These are phyloP conservation scores for Penicillium sp. DNA, from an alignment of 2,329 filamentous ascomycete genomes.

Conservation along the genomic window DNA sequence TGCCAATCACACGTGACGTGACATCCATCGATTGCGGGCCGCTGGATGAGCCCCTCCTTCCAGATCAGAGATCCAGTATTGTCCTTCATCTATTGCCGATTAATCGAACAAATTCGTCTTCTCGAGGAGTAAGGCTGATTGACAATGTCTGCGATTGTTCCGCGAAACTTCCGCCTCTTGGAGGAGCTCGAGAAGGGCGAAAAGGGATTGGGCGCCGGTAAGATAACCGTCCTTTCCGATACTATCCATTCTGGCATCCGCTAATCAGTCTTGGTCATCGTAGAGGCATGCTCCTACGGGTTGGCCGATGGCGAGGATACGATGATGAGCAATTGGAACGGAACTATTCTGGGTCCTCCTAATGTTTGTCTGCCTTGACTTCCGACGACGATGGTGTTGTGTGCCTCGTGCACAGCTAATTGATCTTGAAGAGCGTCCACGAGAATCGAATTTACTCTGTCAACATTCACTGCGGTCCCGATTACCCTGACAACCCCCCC, in stretches of 20 bases:
- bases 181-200: conserved; percentile 99
- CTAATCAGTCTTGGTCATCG: conserved; percentile 20
- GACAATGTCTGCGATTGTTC: conserved; percentile 66
- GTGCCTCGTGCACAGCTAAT: conserved; percentile 9
- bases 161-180: conserved; percentile 90
- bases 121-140: neutral
- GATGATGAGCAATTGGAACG: conserved; percentile 98
- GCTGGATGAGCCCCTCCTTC: conserved; percentile 17
- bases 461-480: conserved; percentile 86
- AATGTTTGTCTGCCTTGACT: conserved; percentile 59
- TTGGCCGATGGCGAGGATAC: conserved; percentile 90
- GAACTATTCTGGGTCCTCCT: conserved; percentile 91
- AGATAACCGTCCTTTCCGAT: conserved; percentile 6
- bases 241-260: conserved; percentile 4
- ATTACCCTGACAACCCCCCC: conserved; percentile 85
- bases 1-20: conserved; percentile 19
- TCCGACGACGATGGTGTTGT: neutral
- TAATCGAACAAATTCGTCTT: neutral
- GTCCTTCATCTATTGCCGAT: conserved; percentile 3
- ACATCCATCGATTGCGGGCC: conserved; percentile 2
- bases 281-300: conserved; percentile 95
- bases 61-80: neutral
- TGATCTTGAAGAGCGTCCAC: conserved; percentile 65
- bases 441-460: conserved; percentile 99
- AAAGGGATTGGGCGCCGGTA: conserved; percentile 85